Conservation (phyloP, 768 basidiomycete genomes). For the Arthromyces matolae region DNA sequence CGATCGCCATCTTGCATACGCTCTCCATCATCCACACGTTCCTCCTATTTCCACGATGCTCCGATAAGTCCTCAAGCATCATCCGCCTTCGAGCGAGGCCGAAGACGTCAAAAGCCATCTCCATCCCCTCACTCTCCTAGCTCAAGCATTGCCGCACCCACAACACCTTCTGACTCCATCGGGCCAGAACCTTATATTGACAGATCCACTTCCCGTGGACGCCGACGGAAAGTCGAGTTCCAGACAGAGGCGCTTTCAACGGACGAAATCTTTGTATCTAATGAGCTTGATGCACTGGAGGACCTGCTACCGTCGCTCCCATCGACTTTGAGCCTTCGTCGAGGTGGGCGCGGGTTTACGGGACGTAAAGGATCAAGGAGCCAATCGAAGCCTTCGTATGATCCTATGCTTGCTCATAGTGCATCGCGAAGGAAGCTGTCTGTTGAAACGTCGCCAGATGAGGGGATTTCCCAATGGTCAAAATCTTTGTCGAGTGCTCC, state of each 20-base stretch:
- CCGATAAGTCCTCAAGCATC: slow-evolving; percentile 22
- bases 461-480: neutral
- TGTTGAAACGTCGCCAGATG: neutral
- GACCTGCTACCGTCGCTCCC: slow-evolving; percentile 12
- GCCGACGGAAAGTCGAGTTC: slow-evolving; percentile 12
- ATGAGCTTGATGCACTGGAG: slow-evolving; percentile 19
- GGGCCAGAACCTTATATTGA: slow-evolving; percentile 19
- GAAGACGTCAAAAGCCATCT: slow-evolving; percentile 23
- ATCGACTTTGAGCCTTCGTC: neutral
- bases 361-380: slow-evolving; percentile 1
- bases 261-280: slow-evolving; percentile 8
- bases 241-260: neutral
- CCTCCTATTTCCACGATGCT: slow-evolving; percentile 20
- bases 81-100: slow-evolving; percentile 33
- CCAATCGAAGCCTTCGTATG: slow-evolving; percentile 14
- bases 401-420: neutral
- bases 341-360: neutral
- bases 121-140: slow-evolving; percentile 20
- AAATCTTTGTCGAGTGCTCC: neutral
- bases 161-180: slow-evolving; percentile 39
- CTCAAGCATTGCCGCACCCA: slow-evolving; percentile 34
- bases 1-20: slow-evolving; percentile 14
- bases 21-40: slow-evolving; percentile 21
- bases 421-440: slow-evolving; percentile 1
- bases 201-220: slow-evolving; percentile 18